Base-by-base conservation (phyloP, 352 stramenopile species). In the Phytopythium cucurbitacearum region DNA sequence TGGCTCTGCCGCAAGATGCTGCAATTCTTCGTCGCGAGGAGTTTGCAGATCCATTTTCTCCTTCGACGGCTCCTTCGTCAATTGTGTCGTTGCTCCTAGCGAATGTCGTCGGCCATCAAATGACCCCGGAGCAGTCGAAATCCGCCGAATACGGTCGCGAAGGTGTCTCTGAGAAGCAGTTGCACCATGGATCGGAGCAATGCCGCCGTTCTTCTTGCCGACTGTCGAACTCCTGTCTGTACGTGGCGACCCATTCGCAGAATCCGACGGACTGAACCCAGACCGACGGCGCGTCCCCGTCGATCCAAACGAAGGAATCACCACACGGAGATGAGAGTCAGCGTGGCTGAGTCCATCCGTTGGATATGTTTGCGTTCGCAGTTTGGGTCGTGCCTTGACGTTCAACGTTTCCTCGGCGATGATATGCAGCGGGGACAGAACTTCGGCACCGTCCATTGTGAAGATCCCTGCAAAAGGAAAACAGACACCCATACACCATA, bases 361-460 rank as follows among this genome's bases (percentile, higher is more conserved):
- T 3, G 57, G 41, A 33, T 65, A 62, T 9, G 49, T 56, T 10
- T 71, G 60, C 28, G 73, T 15, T 3, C 73, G 59, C 38, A 71
- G 56, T 48, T 89, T 91, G 33, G 77, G 59, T 51, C 75, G 73
- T 21, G 90, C 78, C 33, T 74, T 76, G 7, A 92, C 81, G 15
- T 87, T 61, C 38, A 94, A 53, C 3, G 82, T 64, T 62, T 94
- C 84, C 34, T 85, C 71, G 0, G 73, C 64, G 33, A 89, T 67
- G 50, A 94, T 89, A 51, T 94, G 76, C 42, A 85, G 60, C 9
- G 79, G 78, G 38, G 80, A 87, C 51, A 94, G 48, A 4, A 94
- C 73, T 36, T 92, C 80, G 0, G 71, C 58, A 15, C 71, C 75
- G 49, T 92, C 81, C 1, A 56, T 51, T 6, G 72, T 82, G 16